Evolutionary conservation across 2,329 filamentous ascomycete species (phyloP).

Genomic region (Trematosphaeria pertusa): DNA sequence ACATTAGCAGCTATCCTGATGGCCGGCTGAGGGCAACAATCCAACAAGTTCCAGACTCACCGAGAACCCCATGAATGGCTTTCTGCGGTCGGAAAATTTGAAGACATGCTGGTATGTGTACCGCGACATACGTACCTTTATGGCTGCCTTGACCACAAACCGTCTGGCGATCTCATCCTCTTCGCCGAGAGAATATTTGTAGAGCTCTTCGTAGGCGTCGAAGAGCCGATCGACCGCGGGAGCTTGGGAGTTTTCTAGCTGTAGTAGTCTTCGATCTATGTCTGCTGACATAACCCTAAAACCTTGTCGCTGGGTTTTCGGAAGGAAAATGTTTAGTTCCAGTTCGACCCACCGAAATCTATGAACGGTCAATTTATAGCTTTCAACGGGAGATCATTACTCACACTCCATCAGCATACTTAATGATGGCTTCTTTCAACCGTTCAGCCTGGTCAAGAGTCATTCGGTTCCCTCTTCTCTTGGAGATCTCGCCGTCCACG

Average conservation of each 20-base stretch:
- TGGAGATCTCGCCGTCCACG: background rate
- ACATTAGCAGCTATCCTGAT: no score
- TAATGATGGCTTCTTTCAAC: background rate
- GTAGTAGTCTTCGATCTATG: background rate
- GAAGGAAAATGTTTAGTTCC: slow-evolving; percentile 1
- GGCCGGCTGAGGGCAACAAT: no score
- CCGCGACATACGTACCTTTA: no score
- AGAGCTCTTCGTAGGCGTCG: slow-evolving; percentile 1
- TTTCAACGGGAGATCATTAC: background rate
- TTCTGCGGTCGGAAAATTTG: no score
- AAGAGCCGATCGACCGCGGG: background rate
- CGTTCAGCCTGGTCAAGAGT: background rate
- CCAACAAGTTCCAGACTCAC: no score
- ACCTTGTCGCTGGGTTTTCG: background rate
- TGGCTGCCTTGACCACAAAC: background rate
- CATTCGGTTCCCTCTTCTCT: background rate
- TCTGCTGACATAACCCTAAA: background rate
- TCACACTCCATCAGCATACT: background rate
- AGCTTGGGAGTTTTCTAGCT: background rate
- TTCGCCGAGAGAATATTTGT: background rate
- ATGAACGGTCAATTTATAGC: background rate
- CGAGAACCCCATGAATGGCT: no score
- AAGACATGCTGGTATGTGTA: no score
- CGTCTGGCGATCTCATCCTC: background rate
- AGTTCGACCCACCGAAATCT: slow-evolving; percentile 2